Evolutionary conservation across 208 protist species (phyloP).

Genomic region (Acanthamoeba healyi): DNA sequence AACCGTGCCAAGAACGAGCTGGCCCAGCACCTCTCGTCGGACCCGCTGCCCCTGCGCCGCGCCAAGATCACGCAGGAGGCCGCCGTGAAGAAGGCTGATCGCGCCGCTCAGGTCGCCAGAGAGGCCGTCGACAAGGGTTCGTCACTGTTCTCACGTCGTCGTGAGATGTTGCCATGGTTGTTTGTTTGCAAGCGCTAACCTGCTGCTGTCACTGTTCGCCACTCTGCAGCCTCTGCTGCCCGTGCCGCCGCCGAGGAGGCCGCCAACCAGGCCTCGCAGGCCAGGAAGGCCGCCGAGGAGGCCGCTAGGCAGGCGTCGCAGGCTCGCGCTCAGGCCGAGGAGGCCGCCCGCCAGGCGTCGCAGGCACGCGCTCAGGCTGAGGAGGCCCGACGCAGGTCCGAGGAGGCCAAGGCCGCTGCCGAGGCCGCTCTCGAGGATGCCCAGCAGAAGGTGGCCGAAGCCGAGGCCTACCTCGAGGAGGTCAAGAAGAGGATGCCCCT

Average conservation of each 20-base stretch:
- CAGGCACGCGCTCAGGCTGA: conserved; percentile 15
- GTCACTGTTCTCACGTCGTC: background rate
- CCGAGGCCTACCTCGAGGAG: conserved; percentile 76
- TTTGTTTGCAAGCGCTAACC: background rate
- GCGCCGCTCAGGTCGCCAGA: conserved; percentile 53
- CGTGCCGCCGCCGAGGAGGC: conserved; percentile 27
- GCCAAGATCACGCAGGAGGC: conserved; percentile 66
- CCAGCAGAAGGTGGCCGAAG: conserved; percentile 68
- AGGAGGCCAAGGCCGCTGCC: conserved; percentile 69
- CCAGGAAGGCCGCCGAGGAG: background rate
- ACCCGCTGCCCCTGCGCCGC: conserved; percentile 3
- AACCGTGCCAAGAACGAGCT: conserved; percentile 74
- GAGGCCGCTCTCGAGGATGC: conserved; percentile 74
- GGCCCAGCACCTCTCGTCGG: background rate
- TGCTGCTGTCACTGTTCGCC: background rate
- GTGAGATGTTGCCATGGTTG: no score
- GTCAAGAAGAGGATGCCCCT: conserved; percentile 72
- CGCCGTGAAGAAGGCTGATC: conserved; percentile 76
- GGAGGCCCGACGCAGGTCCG: background rate
- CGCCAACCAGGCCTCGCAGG: background rate
- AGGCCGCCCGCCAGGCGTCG: conserved; percentile 14
- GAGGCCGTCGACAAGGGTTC: conserved; percentile 40
- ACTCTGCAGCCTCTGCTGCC: background rate
- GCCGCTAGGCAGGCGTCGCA: background rate
- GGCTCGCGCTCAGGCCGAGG: conserved; percentile 5